Percentiles rank a stretch among this genome's conserved stretches.
These are phyloP conservation scores for Chaetomiaceae sp. DNA, from an alignment of 2,329 filamentous ascomycete species.

Conservation along the genomic window DNA sequence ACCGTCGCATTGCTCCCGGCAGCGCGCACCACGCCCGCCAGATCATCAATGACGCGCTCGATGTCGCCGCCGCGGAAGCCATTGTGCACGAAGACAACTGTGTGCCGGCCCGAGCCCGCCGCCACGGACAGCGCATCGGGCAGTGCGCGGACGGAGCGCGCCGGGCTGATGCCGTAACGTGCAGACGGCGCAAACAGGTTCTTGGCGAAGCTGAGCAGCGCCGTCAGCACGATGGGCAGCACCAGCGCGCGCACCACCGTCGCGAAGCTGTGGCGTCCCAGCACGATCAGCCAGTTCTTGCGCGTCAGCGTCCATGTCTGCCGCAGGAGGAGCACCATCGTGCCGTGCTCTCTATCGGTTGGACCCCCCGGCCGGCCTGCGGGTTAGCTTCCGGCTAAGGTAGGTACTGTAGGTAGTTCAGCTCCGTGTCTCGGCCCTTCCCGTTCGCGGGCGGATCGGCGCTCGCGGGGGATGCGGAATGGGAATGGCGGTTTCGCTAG, in stretches of 20 bases:
- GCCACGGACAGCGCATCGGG: slow-evolving; percentile 55
- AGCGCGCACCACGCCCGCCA: slow-evolving; percentile 52
- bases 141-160: slow-evolving; percentile 57
- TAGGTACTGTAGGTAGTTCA: background rate
- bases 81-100: slow-evolving; percentile 73
- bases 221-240: slow-evolving; percentile 51
- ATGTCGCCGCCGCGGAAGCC: slow-evolving; percentile 64
- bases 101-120: slow-evolving; percentile 52
- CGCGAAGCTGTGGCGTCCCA: slow-evolving; percentile 46
- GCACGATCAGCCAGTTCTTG: slow-evolving; percentile 56
- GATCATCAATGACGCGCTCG: slow-evolving; percentile 58
- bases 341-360: too few relatives aligned
- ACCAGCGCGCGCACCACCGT: slow-evolving; percentile 53
- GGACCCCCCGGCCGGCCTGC: background rate
- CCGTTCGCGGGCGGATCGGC: slow-evolving; percentile 1
- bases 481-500: too few relatives aligned
- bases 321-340: slow-evolving; percentile 47
- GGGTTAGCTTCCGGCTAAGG: too few relatives aligned
- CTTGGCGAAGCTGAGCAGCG: slow-evolving; percentile 64
- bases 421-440: background rate
- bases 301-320: slow-evolving; percentile 55
- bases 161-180: slow-evolving; percentile 62
- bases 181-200: slow-evolving; percentile 79
- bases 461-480: too few relatives aligned
- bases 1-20: slow-evolving; percentile 42